A percentile compares a stretch with the other conserved stretches of the same genome.
Evolutionary conservation across 2,329 filamentous ascomycete genomes (phyloP).

Genomic region (Microsporum canis): DNA sequence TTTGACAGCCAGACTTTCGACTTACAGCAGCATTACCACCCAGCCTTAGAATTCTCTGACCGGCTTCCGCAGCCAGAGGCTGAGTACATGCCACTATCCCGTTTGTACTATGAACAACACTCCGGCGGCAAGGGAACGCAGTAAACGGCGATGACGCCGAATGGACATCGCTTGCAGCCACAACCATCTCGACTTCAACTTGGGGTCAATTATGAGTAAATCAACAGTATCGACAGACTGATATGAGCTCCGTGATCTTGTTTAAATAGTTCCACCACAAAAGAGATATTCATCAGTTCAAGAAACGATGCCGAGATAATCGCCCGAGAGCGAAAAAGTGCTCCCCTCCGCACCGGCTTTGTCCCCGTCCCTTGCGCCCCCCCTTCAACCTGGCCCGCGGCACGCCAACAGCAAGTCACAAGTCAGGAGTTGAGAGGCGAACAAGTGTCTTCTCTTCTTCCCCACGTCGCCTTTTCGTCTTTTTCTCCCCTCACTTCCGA

Average conservation of each 20-base stretch:
- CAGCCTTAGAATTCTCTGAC: slow-evolving; percentile 68
- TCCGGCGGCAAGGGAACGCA: slow-evolving; percentile 67
- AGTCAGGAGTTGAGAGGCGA: neutral
- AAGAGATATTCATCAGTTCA: neutral
- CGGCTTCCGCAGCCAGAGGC: slow-evolving; percentile 78
- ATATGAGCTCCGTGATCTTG: neutral
- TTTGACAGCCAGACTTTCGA: slow-evolving; percentile 15
- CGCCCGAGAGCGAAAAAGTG: neutral
- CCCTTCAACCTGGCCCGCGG: neutral
- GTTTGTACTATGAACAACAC: slow-evolving; percentile 84
- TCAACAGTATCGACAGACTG: neutral
- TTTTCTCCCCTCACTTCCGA: too few species aligned
- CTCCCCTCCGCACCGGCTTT: slow-evolving; percentile 1
- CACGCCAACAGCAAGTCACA: neutral
- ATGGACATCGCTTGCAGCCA: slow-evolving; percentile 11
- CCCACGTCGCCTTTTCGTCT: too few species aligned
- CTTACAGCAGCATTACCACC: slow-evolving; percentile 89
- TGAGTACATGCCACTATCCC: slow-evolving; percentile 87
- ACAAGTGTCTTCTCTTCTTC: neutral
- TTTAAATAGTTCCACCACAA: neutral
- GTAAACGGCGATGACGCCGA: slow-evolving; percentile 34
- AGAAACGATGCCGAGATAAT: neutral
- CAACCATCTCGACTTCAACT: slow-evolving; percentile 2
- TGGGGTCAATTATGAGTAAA: neutral
- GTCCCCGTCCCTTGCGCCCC: neutral